Conservation (phyloP, 1,284 basidiomycete species). For the Cutaneotrichosporon cutaneum region DNA sequence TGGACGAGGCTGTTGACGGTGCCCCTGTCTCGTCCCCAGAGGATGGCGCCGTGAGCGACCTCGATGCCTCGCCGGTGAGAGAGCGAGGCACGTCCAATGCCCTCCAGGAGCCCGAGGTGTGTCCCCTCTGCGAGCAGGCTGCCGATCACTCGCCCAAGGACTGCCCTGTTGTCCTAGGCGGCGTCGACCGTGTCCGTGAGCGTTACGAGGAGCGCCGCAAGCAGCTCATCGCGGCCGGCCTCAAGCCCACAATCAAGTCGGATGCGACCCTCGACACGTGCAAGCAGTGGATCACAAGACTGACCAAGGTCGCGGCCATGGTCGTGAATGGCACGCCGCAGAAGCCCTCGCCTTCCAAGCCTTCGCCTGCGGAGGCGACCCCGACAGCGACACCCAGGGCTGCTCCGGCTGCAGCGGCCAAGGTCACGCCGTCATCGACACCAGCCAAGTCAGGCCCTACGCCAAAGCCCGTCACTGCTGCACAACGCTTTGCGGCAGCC, state of each 20-base stretch:
- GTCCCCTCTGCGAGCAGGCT: neutral
- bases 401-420: neutral
- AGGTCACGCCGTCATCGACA: neutral
- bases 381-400: neutral
- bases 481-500: neutral
- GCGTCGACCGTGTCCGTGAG: conserved; percentile 24
- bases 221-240: neutral
- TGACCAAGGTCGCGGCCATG: conserved; percentile 23
- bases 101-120: neutral
- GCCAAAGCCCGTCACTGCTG: neutral
- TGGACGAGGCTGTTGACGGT: neutral
- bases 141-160: conserved; percentile 34
- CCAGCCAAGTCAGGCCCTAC: neutral
- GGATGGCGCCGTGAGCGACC: neutral
- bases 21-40: neutral
- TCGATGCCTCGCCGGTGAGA: neutral
- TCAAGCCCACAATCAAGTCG: neutral
- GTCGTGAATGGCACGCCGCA: conserved; percentile 10
- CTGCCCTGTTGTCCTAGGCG: conserved; percentile 34
- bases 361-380: neutral
- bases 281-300: conserved; percentile 34
- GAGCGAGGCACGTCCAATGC: neutral
- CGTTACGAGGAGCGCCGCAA: conserved; percentile 21
- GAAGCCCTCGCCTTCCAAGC: neutral
- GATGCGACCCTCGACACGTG: conserved; percentile 28